Conservation (phyloP, 2,329 filamentous ascomycete species). For the Neodidymelliopsis sp. region DNA sequence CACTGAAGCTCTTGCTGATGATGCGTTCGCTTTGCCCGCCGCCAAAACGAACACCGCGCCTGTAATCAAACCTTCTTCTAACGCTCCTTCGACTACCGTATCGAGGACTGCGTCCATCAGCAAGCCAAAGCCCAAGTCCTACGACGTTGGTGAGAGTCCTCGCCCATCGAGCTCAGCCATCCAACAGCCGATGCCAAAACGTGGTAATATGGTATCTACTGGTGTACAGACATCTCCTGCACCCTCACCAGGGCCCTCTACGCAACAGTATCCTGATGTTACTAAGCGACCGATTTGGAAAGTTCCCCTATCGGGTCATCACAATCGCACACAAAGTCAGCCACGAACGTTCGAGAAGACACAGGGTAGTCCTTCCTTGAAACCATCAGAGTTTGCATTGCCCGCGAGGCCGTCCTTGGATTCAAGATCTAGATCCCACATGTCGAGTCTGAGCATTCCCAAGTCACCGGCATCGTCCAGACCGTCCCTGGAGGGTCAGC, state of each 20-base stretch:
- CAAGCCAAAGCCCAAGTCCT: constrained; percentile 31
- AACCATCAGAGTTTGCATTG: constrained; percentile 47
- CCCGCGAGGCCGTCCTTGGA: constrained; percentile 54
- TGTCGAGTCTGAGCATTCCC: constrained; percentile 57
- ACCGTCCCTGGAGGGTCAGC: constrained; percentile 74
- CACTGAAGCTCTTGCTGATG: constrained; percentile 79
- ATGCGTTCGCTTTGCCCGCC: constrained; percentile 72
- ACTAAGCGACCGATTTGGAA: constrained; percentile 61
- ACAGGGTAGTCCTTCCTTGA: constrained; percentile 46
- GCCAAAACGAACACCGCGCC: constrained; percentile 39
- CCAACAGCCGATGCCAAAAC: constrained; percentile 58
- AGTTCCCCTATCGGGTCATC: constrained; percentile 55
- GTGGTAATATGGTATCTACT: constrained; percentile 67
- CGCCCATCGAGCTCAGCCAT: constrained; percentile 39
- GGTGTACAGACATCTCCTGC: constrained; percentile 81
- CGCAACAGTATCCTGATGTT: constrained; percentile 49
- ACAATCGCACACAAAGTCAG: constrained; percentile 58
- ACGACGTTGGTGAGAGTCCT: constrained; percentile 19
- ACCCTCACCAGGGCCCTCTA: constrained; percentile 42
- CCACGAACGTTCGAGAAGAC: constrained; percentile 53
- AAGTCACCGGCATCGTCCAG: constrained; percentile 66
- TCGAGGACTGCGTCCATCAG: constrained; percentile 45
- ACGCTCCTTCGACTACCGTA: constrained; percentile 40
- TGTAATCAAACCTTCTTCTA: constrained; percentile 36
- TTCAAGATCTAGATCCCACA: constrained; percentile 59